Percentiles rank a stretch among this genome's conserved stretches.
phyloP scores from a whole-genome alignment of 176 grass and related monocot genomes.

The Saccharum spontaneum region DNA sequence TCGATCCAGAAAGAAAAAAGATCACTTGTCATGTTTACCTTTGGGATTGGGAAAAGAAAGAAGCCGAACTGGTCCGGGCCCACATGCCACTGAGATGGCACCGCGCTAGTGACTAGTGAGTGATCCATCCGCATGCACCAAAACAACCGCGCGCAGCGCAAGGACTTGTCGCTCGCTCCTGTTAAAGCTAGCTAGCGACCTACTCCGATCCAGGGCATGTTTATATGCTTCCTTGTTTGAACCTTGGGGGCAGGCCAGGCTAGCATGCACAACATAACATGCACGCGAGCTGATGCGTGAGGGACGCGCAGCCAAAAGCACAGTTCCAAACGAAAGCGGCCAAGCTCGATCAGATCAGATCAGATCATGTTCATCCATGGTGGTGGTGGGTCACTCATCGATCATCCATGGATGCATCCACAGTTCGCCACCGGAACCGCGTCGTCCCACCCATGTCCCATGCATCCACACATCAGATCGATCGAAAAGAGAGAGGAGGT shows the following conservation, averaged over 20 bases:
- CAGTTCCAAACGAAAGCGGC: slow-evolving; percentile 19
- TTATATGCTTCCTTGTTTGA: too few relatives aligned
- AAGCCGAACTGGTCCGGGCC: too few relatives aligned
- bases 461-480: background rate
- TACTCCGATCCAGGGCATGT: too few relatives aligned
- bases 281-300: background rate
- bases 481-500: background rate
- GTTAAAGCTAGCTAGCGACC: too few relatives aligned
- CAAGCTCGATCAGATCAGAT: slow-evolving; percentile 13
- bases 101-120: too few relatives aligned
- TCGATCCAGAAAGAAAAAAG: background rate
- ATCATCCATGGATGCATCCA: background rate
- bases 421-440: background rate
- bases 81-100: too few relatives aligned
- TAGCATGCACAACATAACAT: too few relatives aligned
- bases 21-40: background rate
- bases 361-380: background rate
- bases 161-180: too few relatives aligned
- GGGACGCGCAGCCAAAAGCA: background rate
- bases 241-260: background rate
- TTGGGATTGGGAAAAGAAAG: background rate
- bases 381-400: background rate
- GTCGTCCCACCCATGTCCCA: too few relatives aligned
- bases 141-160: background rate
- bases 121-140: too few relatives aligned